Percentiles rank a stretch among this genome's conserved stretches.
phyloP scores from a whole-genome alignment of 192 early-diverging fungal genomes.

The Linderina pennispora region DNA sequence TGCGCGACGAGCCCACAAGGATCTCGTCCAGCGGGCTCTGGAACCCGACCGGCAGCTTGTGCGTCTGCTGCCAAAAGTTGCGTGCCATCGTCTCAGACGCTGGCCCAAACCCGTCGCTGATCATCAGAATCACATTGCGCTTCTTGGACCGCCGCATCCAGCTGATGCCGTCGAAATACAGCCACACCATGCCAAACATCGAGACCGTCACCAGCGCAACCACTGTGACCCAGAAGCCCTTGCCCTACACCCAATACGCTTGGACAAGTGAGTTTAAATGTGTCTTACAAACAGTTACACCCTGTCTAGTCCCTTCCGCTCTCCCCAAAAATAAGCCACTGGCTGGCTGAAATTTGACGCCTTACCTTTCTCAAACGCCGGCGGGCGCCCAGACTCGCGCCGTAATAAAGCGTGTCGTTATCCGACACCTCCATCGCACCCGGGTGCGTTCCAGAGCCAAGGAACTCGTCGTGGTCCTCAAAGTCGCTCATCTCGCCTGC shows the following conservation, averaged over 20 bases:
- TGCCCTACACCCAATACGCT: slow-evolving; percentile 17
- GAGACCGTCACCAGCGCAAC: slow-evolving; percentile 29
- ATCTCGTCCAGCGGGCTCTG: slow-evolving; percentile 62
- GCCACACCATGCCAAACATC: slow-evolving; percentile 39
- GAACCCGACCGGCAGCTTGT: slow-evolving; percentile 49
- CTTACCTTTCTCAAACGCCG: slow-evolving; percentile 28
- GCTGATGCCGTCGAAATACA: slow-evolving; percentile 41
- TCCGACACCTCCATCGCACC: slow-evolving; percentile 30
- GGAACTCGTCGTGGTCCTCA: slow-evolving; percentile 38
- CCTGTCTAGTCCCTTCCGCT: background rate
- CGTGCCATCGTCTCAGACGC: slow-evolving; percentile 87
- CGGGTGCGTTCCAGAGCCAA: slow-evolving; percentile 13
- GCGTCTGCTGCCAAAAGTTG: slow-evolving; percentile 67
- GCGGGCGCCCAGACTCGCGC: slow-evolving; percentile 23
- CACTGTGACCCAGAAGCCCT: slow-evolving; percentile 42
- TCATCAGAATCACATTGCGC: slow-evolving; percentile 88
- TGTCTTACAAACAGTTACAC: background rate
- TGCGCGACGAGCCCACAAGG: slow-evolving; percentile 85
- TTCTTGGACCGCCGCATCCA: slow-evolving; percentile 48
- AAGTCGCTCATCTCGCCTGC: background rate
- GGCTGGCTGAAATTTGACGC: background rate
- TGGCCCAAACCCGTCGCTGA: slow-evolving; percentile 93
- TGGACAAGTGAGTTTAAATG: background rate
- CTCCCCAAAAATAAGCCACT: background rate
- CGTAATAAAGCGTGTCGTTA: slow-evolving; percentile 40